phyloP scores from a whole-genome alignment of 2,329 filamentous ascomycete species.

The Thelonectria discophora region DNA sequence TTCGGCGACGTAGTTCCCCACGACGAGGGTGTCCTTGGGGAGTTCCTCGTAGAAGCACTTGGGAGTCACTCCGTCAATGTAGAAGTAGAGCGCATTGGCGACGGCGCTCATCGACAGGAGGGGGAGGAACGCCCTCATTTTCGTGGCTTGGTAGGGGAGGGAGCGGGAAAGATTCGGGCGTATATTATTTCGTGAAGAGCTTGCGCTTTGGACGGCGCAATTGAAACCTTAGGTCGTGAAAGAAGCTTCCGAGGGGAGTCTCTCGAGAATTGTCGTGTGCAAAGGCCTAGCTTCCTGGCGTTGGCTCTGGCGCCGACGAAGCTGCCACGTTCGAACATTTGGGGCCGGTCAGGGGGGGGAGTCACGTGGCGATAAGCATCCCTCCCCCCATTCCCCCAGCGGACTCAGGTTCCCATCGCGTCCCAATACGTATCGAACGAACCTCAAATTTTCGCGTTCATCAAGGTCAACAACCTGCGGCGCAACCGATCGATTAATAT shows the following conservation, averaged over 20 bases:
- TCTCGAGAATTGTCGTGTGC: constrained; percentile 20
- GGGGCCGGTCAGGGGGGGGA: constrained; percentile 42
- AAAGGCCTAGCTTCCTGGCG: constrained; percentile 29
- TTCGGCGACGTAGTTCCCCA: constrained; percentile 89
- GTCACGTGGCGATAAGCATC: constrained; percentile 48
- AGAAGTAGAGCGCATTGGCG: constrained; percentile 92
- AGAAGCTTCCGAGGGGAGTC: constrained; percentile 2
- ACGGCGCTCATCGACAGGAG: constrained; percentile 71
- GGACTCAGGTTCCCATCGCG: constrained; percentile 11
- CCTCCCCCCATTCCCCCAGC: constrained; percentile 1
- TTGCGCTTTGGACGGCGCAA: constrained; percentile 27
- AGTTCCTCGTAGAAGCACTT: constrained; percentile 99
- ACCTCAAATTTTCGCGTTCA: constrained; percentile 26
- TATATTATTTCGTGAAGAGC: constrained; percentile 1
- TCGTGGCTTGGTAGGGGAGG: constrained; percentile 30
- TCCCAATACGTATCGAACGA: constrained; percentile 16
- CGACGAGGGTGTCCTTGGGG: constrained; percentile 95
- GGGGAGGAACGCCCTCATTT: constrained; percentile 70
- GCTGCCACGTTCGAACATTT: constrained; percentile 63
- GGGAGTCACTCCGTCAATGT: constrained; percentile 82
- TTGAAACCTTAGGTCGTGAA: constrained; percentile 24
- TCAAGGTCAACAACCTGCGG: constrained; percentile 14
- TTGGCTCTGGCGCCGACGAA: constrained; percentile 44
- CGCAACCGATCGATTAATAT: constrained; percentile 14
- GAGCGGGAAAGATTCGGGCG: background rate